A percentile compares a stretch with the other conserved stretches of the same genome.
Evolutionary conservation across 768 basidiomycete species (phyloP).

Genomic region (Amanita exitialis): DNA sequence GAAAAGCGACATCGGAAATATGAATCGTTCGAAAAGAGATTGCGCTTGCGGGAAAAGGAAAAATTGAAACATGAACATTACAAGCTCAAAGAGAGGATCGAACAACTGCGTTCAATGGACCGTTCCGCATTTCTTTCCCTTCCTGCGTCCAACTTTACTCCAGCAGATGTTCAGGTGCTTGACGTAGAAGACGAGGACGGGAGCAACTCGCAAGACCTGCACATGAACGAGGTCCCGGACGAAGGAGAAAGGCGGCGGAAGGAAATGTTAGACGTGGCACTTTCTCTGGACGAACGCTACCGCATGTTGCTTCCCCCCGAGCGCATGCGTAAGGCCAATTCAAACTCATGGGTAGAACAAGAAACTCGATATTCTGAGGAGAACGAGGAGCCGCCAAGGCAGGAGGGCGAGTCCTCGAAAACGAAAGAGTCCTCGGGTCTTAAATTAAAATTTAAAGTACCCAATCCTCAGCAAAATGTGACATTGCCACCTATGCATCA

Average conservation of each 20-base stretch:
- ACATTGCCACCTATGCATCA: slow-evolving; percentile 11
- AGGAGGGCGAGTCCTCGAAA: not conserved
- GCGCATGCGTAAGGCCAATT: slow-evolving; percentile 3
- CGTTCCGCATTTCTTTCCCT: slow-evolving; percentile 55
- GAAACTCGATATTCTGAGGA: slow-evolving; percentile 2
- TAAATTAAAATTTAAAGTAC: slow-evolving; percentile 4
- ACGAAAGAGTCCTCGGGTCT: not conserved
- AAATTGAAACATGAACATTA: slow-evolving; percentile 88
- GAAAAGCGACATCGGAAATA: slow-evolving; percentile 80
- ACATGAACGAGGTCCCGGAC: slow-evolving; percentile 27
- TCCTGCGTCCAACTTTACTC: slow-evolving; percentile 49
- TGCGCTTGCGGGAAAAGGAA: slow-evolving; percentile 82
- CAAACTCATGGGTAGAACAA: not conserved
- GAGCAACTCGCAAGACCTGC: slow-evolving; percentile 19
- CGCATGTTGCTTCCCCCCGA: slow-evolving; percentile 60
- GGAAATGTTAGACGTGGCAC: slow-evolving; percentile 67
- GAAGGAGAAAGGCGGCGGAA: slow-evolving; percentile 70
- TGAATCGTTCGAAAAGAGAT: slow-evolving; percentile 78
- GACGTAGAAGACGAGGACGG: slow-evolving; percentile 17
- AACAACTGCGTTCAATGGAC: slow-evolving; percentile 72
- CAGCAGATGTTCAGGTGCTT: slow-evolving; percentile 14
- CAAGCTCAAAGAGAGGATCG: slow-evolving; percentile 83
- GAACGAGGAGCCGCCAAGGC: not conserved
- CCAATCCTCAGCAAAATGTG: not conserved
- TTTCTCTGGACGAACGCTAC: slow-evolving; percentile 61